Percentiles rank a stretch among this genome's conserved stretches.
These are phyloP conservation scores for Nemophila menziesii DNA, from an alignment of 257 asterid species.

Conservation along the genomic window DNA sequence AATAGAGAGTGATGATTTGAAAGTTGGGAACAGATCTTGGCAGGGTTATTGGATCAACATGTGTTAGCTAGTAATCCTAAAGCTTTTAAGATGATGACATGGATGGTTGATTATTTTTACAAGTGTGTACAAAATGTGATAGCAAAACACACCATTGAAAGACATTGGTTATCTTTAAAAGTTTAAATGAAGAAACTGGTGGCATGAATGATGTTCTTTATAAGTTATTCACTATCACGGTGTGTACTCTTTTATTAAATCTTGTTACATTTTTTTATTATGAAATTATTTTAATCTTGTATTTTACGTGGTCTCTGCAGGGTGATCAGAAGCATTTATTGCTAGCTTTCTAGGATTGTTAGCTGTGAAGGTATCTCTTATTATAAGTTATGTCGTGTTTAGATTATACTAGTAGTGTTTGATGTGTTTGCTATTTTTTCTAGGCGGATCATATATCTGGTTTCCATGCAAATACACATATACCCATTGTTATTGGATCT, in stretches of 20 bases:
- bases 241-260: slow-evolving; percentile 12
- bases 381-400: too few relatives aligned
- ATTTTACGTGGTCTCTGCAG: slow-evolving; percentile 29
- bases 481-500: slow-evolving; percentile 79
- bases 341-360: slow-evolving; percentile 72
- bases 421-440: too few relatives aligned
- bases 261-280: background rate
- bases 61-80: slow-evolving; percentile 41
- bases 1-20: background rate
- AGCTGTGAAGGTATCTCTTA: slow-evolving; percentile 57
- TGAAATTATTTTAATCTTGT: too few relatives aligned
- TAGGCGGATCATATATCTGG: slow-evolving; percentile 78
- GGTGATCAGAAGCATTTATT: slow-evolving; percentile 68
- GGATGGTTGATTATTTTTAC: slow-evolving; percentile 83
- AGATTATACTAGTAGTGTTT: too few relatives aligned
- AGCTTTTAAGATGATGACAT: slow-evolving; percentile 40
- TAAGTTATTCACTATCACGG: slow-evolving; percentile 57
- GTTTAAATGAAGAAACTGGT: slow-evolving; percentile 88
- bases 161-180: slow-evolving; percentile 63
- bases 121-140: slow-evolving; percentile 71
- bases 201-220: slow-evolving; percentile 96
- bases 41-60: slow-evolving; percentile 85
- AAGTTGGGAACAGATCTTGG: slow-evolving; percentile 46
- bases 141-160: slow-evolving; percentile 39
- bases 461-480: slow-evolving; percentile 80